Evolutionary conservation across 2,329 filamentous ascomycete species (phyloP).

Genomic region (Dendrostoma leiphaemia): DNA sequence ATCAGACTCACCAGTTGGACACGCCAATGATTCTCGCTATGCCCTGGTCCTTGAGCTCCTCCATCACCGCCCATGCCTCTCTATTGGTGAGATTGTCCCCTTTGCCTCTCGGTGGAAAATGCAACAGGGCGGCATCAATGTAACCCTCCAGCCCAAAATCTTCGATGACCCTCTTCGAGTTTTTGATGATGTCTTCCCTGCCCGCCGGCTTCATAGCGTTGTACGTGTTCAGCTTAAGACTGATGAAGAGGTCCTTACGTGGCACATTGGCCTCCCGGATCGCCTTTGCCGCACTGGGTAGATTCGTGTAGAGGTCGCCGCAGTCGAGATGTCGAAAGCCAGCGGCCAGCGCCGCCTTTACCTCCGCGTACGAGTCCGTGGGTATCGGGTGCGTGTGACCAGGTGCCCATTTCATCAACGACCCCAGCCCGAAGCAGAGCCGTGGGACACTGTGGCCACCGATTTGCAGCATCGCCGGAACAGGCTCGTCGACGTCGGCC

Average conservation of each 20-base stretch:
- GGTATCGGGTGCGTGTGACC: conserved; percentile 4
- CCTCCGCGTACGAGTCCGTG: conserved; percentile 3
- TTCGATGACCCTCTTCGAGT: background rate
- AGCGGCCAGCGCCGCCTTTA: background rate
- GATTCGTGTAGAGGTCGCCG: conserved; percentile 5
- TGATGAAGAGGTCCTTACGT: background rate
- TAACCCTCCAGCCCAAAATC: background rate
- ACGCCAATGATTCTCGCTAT: conserved; percentile 1
- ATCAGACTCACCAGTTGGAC: conserved; percentile 2
- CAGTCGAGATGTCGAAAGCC: conserved; percentile 6
- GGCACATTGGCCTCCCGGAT: background rate
- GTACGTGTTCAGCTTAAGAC: conserved; percentile 9
- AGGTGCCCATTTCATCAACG: conserved; percentile 1
- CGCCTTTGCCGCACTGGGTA: background rate
- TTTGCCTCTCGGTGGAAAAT: conserved; percentile 1
- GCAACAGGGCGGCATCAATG: background rate
- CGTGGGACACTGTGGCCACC: background rate
- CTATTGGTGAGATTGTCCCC: background rate
- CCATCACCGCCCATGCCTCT: conserved; percentile 1
- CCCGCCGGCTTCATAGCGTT: background rate
- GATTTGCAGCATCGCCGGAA: background rate
- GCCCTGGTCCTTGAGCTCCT: conserved; percentile 3
- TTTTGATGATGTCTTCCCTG: background rate
- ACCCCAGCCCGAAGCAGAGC: conserved; percentile 9
- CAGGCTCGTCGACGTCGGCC: background rate